A percentile compares a stretch with the other conserved stretches of the same genome.
These are phyloP conservation scores for Hanseniaspora meyeri DNA, from an alignment of 805 yeast species.

Conservation along the genomic window DNA sequence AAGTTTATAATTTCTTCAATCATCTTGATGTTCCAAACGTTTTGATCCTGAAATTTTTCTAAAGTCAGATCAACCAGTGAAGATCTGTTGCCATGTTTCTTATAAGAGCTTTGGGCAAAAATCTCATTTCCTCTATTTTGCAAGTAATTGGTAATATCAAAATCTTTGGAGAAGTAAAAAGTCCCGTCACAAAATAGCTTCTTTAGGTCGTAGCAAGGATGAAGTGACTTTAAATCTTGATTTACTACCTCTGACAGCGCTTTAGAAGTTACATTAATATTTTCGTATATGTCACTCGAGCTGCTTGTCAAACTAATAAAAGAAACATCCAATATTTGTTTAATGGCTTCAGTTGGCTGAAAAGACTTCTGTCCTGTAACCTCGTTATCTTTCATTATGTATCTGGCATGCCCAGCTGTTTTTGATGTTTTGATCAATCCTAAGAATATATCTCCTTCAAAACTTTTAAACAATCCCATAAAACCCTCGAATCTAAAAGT, in stretches of 20 bases:
- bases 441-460: conserved; percentile 38
- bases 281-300: conserved; percentile 34
- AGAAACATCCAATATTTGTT: conserved; percentile 45
- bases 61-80: conserved; percentile 29
- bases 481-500: conserved; percentile 37
- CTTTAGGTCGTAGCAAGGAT: conserved; percentile 69
- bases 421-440: conserved; percentile 46
- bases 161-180: conserved; percentile 79
- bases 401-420: conserved; percentile 46
- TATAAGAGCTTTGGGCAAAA: conserved; percentile 2
- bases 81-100: conserved; percentile 21
- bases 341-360: conserved; percentile 38
- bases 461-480: conserved; percentile 46
- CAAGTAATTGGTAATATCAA: conserved; percentile 70
- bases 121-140: conserved; percentile 48
- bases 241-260: conserved; percentile 20
- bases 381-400: conserved; percentile 18
- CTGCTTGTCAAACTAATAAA: conserved; percentile 53
- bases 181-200: conserved; percentile 71
- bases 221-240: conserved; percentile 27
- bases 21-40: conserved; percentile 85
- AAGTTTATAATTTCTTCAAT: conserved; percentile 65
- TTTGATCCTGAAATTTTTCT: conserved; percentile 53
- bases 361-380: conserved; percentile 13
- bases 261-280: conserved; percentile 16